These are phyloP conservation scores for Metschnikowia cerradonensis DNA, from an alignment of 805 yeast genomes.

Conservation along the genomic window DNA sequence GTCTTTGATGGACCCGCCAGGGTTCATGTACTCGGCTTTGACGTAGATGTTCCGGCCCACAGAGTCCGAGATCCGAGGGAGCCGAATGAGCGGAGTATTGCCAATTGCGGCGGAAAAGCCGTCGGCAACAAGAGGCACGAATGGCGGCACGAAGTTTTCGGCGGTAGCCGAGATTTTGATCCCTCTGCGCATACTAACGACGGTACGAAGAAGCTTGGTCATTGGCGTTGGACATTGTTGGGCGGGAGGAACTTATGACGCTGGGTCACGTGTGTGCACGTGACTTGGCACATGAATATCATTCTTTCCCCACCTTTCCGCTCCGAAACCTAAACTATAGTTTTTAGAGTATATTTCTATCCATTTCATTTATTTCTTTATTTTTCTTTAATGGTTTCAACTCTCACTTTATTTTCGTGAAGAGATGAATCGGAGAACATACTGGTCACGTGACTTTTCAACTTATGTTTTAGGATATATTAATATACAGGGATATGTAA, in stretches of 20 bases:
- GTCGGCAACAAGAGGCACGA: conserved; percentile 62
- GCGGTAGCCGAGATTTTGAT: conserved; percentile 12
- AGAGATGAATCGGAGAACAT: too few species aligned
- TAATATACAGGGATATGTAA: too few species aligned
- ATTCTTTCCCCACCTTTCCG: too few species aligned
- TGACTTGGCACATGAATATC: neutral
- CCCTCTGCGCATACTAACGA: conserved; percentile 2
- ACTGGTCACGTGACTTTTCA: too few species aligned
- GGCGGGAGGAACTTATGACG: neutral
- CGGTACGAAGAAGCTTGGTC: conserved; percentile 2
- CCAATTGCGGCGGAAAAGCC: conserved; percentile 87
- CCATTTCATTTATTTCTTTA: too few species aligned
- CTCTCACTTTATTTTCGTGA: too few species aligned
- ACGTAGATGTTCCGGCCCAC: conserved; percentile 76
- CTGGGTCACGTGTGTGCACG: neutral
- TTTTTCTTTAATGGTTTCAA: too few species aligned
- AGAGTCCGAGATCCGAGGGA: conserved; percentile 52
- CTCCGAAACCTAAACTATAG: too few species aligned
- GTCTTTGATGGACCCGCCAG: conserved; percentile 91
- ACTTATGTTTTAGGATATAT: too few species aligned
- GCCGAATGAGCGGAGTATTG: conserved; percentile 79
- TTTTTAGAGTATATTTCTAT: too few species aligned
- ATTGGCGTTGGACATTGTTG: neutral
- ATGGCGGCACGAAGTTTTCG: conserved; percentile 34
- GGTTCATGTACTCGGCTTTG: conserved; percentile 90